Evolutionary conservation across 164 flowering plant species (phyloP), one percentile per base, ranked within the genome.

Genomic region (Berberis thunbergii): DNA sequence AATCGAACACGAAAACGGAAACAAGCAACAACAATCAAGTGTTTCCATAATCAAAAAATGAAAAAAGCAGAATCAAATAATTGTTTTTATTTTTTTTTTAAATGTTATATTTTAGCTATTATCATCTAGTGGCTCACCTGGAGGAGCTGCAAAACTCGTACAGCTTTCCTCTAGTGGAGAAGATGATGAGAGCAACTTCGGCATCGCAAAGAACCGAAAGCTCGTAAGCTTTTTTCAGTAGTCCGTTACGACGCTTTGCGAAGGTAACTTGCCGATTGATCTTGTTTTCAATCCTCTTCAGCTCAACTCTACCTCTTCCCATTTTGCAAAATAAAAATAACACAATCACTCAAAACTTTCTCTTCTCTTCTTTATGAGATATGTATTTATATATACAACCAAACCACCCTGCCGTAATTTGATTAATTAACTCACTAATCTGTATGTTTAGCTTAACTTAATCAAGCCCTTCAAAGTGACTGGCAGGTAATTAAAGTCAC

Each of bases 211-310:
- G 88, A 49, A 88, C 92, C 6, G 91, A 89, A 62, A 89, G 87
- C 81, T 89, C 96, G 69, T 85, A 87, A 59, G 96, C 96, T 82
- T 89, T 89, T 80, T 89, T 87, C 87, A 87, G 78, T 49, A 89
- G 83, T 2, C 94, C 96, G 76, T 87, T 89, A 43, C 96, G 85
- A 58, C 96, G 72, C 77, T 89, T 89, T 0, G 96, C 91, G 64
- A 86, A 89, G 59, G 93, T 89, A 59, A 86, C 96, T 67, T 89
- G 93, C 73, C 93, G 76, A 73, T 86, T 89, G 81, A 89, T 89
- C 86, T 89, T 89, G 91, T 89, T 89, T 83, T 89, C 96, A 43
- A 86, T 89, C 67, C 91, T 83, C 91, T 85, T 89, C 84, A 89
- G 71, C 79, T 87, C 96, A 61, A 87, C 91, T 65, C 93, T 85